A percentile compares a stretch with the other conserved stretches of the same genome.
phyloP scores from a whole-genome alignment of 2,329 filamentous ascomycete species.

The Fusarium sp. region DNA sequence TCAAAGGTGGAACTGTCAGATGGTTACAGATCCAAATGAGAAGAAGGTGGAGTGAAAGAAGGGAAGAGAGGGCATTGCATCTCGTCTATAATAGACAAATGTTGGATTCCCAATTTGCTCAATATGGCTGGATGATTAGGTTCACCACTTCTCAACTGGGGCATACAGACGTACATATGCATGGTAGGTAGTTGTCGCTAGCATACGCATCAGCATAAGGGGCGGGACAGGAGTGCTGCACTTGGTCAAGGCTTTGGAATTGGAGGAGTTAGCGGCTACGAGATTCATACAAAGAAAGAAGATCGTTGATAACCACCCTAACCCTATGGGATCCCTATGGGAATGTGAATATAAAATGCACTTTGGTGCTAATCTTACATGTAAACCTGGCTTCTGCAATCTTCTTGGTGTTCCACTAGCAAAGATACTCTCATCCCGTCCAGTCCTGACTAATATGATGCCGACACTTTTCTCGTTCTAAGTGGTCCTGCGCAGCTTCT shows the following conservation, averaged over 20 bases:
- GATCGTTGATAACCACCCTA: constrained; percentile 20
- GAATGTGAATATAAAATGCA: constrained; percentile 23
- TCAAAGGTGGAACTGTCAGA: not conserved
- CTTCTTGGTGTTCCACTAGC: not conserved
- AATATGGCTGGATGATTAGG: constrained; percentile 28
- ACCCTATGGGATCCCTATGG: constrained; percentile 7
- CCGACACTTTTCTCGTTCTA: constrained; percentile 31
- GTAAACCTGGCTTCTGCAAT: constrained; percentile 15
- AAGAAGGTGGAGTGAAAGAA: constrained; percentile 9
- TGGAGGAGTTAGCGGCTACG: not conserved
- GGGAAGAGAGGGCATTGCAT: constrained; percentile 1
- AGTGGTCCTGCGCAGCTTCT: constrained; percentile 32
- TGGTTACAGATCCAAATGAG: not conserved
- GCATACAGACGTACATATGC: constrained; percentile 22
- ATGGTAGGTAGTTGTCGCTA: constrained; percentile 22
- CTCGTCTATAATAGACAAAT: constrained; percentile 27
- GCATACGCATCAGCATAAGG: constrained; percentile 19
- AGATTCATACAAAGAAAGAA: constrained; percentile 18
- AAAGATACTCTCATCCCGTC: constrained; percentile 11
- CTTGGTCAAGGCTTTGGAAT: not conserved
- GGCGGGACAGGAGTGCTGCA: constrained; percentile 12
- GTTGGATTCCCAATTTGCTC: constrained; percentile 33
- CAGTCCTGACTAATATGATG: constrained; percentile 19
- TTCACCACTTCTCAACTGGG: constrained; percentile 30
- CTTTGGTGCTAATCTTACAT: constrained; percentile 32